Conservation (phyloP, 139 green algal genomes). For the Raphidocelis subcapitata region DNA sequence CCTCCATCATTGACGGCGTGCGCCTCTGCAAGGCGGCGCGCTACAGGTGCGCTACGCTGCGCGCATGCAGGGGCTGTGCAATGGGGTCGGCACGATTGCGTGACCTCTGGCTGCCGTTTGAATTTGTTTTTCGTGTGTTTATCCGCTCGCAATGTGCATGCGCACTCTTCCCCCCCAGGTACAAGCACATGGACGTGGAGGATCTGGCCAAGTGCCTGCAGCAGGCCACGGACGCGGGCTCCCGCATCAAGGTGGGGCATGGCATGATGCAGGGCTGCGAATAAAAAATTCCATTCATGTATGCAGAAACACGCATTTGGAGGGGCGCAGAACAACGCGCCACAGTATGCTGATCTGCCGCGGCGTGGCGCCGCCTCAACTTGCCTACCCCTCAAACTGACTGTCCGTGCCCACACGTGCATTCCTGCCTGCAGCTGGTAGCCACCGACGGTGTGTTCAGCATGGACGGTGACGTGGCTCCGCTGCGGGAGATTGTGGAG, state of each 20-base stretch:
- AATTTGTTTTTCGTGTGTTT: too few relatives aligned
- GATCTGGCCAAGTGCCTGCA: slow-evolving; percentile 60
- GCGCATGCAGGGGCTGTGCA: too few relatives aligned
- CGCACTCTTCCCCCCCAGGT: slow-evolving; percentile 30
- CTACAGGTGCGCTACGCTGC: slow-evolving; percentile 28
- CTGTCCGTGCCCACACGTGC: too few relatives aligned
- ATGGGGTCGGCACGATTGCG: too few relatives aligned
- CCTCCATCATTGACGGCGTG: slow-evolving; percentile 77
- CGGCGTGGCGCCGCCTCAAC: too few relatives aligned
- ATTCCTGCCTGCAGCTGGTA: too few relatives aligned
- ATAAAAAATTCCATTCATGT: background rate
- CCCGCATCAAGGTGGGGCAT: slow-evolving; percentile 53
- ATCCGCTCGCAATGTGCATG: too few relatives aligned
- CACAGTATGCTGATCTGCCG: too few relatives aligned
- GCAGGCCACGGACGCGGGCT: slow-evolving; percentile 35
- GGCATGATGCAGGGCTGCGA: background rate
- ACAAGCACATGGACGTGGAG: slow-evolving; percentile 55
- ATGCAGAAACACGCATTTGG: background rate
- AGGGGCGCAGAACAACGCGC: too few relatives aligned
- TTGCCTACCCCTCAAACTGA: too few relatives aligned
- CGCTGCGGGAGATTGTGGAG: slow-evolving; percentile 2
- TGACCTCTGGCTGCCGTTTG: too few relatives aligned
- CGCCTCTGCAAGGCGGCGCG: slow-evolving; percentile 62
- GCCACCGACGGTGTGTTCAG: slow-evolving; percentile 60
- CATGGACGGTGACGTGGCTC: slow-evolving; percentile 68